Percentiles rank a stretch among this genome's conserved stretches.
phyloP scores from a whole-genome alignment of 1,284 basidiomycete species.

The Irpex sp. region DNA sequence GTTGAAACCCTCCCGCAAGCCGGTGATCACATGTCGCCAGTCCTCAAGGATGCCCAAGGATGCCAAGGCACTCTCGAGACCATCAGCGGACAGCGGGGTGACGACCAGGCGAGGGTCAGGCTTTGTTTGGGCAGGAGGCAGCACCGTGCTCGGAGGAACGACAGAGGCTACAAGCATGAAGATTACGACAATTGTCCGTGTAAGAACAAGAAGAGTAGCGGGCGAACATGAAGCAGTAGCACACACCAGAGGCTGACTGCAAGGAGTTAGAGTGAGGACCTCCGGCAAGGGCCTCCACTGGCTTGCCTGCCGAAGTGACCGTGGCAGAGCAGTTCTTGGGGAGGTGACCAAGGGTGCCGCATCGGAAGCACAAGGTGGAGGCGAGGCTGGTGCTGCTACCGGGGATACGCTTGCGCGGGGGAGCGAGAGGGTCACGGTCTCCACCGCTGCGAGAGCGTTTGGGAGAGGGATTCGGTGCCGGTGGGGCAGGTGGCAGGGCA shows the following conservation, averaged over 20 bases:
- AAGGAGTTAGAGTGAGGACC: slow-evolving; percentile 12
- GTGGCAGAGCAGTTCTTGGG: slow-evolving; percentile 18
- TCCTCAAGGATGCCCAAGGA: slow-evolving; percentile 11
- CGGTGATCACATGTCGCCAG: slow-evolving; percentile 20
- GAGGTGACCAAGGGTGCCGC: slow-evolving; percentile 21
- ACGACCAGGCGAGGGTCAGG: slow-evolving; percentile 7
- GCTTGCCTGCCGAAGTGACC: slow-evolving; percentile 17
- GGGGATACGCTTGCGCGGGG: no score
- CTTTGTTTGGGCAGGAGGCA: background rate
- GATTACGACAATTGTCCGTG: slow-evolving; percentile 13
- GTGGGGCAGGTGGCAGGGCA: no score
- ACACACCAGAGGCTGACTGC: slow-evolving; percentile 7
- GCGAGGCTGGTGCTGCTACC: no score
- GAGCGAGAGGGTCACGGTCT: no score
- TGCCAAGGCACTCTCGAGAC: slow-evolving; percentile 11
- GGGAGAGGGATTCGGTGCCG: no score
- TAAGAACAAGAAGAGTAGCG: slow-evolving; percentile 11
- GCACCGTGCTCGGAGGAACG: slow-evolving; percentile 17
- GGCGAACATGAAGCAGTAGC: slow-evolving; percentile 21
- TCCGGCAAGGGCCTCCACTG: slow-evolving; percentile 10
- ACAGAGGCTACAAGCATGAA: slow-evolving; percentile 26
- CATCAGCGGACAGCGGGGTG: slow-evolving; percentile 10
- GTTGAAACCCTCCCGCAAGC: slow-evolving; percentile 25
- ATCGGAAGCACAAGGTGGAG: slow-evolving; percentile 26
- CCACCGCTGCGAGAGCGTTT: no score